Base-by-base conservation (phyloP, 345 rosid species). In the Mallotus nudiflorus region DNA sequence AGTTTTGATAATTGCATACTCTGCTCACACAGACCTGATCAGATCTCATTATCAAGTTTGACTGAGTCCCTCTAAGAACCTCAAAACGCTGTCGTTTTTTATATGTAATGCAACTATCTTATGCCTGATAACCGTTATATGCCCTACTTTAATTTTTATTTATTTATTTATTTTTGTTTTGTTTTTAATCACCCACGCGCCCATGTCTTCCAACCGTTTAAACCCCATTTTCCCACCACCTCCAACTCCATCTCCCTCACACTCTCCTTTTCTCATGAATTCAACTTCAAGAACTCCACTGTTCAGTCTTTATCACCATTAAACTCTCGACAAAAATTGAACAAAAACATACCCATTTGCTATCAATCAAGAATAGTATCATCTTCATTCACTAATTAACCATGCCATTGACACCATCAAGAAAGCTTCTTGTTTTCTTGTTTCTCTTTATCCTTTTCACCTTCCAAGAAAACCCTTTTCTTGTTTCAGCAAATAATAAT, bases 161-260 rank as follows among this genome's bases (percentile, higher is more conserved):
- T n/a, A n/a, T n/a, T n/a, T n/a, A n/a, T n/a, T n/a, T n/a, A n/a
- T n/a, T n/a, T n/a, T n/a, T n/a, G n/a, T n/a, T n/a, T n/a, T n/a
- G n/a, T 39, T 33, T 49, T 13, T n/a, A 37, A 9, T 42, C 45
- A 5, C 74, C 72, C 39, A 22, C 59, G 60, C 67, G 42, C 37
- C 81, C 82, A 79, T 79, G 45, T 81, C 75, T 73, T 73, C 67
- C 53, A 82, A 80, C 82, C 86, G 93, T 82, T 82, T 76, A 73
- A 78, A 78, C 81, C 68, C 74, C 83, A 69, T 75, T 73, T 79
- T 78, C 83, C 87, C 86, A 77, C 85, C 70, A 44, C 59, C 51
- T 18, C 33, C n/a, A n/a, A n/a, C n/a, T n/a, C n/a, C n/a, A n/a
- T n/a, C n/a, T n/a, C n/a, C n/a, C n/a, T n/a, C n/a, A n/a, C n/a